Evolutionary conservation across 768 basidiomycete species (phyloP).

Genomic region (Cantharellus anzutake): DNA sequence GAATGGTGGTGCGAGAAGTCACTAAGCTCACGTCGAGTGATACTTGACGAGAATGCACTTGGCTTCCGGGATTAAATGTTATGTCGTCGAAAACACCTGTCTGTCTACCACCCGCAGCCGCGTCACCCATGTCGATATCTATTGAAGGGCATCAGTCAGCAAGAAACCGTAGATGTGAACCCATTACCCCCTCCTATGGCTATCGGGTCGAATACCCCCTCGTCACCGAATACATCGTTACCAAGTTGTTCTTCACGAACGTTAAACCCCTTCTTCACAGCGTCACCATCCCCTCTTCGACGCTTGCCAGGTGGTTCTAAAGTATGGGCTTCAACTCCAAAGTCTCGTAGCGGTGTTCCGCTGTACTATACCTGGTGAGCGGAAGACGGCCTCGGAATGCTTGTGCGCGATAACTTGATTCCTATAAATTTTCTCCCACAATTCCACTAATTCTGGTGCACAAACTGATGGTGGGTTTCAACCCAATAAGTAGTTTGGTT

Average conservation of each 20-base stretch:
- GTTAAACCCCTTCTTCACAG: too few species aligned
- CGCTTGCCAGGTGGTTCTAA: constrained; percentile 1
- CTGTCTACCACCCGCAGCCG: background rate
- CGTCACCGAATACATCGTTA: background rate
- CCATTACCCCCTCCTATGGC: background rate
- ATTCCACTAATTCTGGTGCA: constrained; percentile 44
- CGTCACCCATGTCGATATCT: constrained; percentile 1
- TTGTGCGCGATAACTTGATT: constrained; percentile 35
- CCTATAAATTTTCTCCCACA: constrained; percentile 58
- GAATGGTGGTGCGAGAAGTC: too few species aligned
- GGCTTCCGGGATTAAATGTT: too few species aligned
- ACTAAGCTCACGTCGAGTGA: too few species aligned
- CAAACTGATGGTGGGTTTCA: constrained; percentile 26
- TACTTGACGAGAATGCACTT: background rate
- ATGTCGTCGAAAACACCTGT: background rate
- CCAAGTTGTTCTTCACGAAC: background rate
- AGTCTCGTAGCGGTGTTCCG: background rate
- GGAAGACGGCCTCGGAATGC: constrained; percentile 17
- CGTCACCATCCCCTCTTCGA: background rate
- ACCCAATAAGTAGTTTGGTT: too few species aligned
- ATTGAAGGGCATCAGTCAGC: background rate
- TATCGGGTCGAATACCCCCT: background rate
- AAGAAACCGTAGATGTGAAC: background rate
- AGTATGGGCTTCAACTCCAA: background rate
- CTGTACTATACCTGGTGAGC: background rate